Conservation (phyloP, 139 green algal genomes). For the Chlorella sorokiniana region DNA sequence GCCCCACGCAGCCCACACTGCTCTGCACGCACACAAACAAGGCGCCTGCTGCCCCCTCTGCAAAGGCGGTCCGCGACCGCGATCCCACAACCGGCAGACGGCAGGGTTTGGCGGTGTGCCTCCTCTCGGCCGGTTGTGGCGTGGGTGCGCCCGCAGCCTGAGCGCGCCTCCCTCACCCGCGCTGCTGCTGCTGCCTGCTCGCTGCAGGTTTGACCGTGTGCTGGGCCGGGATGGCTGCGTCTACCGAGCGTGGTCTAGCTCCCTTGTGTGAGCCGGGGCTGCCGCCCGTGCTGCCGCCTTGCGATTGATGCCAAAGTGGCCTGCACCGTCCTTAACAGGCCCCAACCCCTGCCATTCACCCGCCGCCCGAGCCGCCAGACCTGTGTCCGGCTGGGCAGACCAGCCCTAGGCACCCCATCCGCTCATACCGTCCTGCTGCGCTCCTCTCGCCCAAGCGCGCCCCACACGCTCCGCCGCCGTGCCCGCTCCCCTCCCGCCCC, state of each 20-base stretch:
- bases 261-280: slow-evolving; percentile 18
- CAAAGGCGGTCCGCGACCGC: not conserved
- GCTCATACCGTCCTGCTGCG: not conserved
- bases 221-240: not conserved
- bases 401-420: too few species aligned
- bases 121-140: not conserved
- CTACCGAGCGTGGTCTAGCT: not conserved
- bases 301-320: not conserved
- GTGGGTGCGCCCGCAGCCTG: too few species aligned
- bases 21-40: not conserved
- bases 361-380: too few species aligned
- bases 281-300: not conserved
- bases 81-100: too few species aligned
- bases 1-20: not conserved
- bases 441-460: not conserved
- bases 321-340: not conserved
- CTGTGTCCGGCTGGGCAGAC: too few species aligned
- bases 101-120: too few species aligned
- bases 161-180: not conserved
- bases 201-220: slow-evolving; percentile 10
- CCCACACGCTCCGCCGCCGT: not conserved
- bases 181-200: not conserved
- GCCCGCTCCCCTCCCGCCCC: not conserved
- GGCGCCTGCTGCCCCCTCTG: not conserved
- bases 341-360: too few species aligned